Conservation (phyloP, 495 filamentous ascomycete species). For the Penicillium cataractarum region DNA sequence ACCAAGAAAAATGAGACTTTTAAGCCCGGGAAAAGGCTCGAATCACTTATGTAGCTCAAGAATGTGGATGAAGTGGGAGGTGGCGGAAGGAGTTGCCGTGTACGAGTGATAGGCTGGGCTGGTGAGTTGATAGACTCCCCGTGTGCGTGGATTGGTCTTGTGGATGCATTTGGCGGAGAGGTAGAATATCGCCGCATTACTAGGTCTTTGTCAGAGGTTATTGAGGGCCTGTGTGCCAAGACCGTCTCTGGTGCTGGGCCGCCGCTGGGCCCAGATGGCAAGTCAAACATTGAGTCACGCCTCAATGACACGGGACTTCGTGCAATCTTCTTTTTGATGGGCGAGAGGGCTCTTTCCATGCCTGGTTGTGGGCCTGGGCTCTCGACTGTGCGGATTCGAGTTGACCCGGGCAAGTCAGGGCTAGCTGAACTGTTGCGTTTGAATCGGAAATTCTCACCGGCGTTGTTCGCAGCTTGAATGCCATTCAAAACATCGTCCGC, state of each 20-base stretch:
- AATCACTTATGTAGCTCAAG: slow-evolving; percentile 28
- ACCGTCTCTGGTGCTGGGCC: slow-evolving; percentile 21
- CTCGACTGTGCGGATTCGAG: slow-evolving; percentile 61
- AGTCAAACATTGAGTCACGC: slow-evolving; percentile 39
- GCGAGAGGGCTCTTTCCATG: slow-evolving; percentile 36
- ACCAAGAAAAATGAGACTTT: slow-evolving; percentile 54
- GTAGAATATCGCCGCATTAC: slow-evolving; percentile 41
- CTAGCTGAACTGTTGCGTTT: slow-evolving; percentile 48
- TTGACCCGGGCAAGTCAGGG: slow-evolving; percentile 57
- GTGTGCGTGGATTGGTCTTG: slow-evolving; percentile 6
- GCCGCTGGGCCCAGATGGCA: slow-evolving; percentile 26
- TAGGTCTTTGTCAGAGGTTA: slow-evolving; percentile 41
- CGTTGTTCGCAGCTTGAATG: slow-evolving; percentile 70
- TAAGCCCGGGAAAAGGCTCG: slow-evolving; percentile 31
- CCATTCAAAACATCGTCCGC: slow-evolving; percentile 85
- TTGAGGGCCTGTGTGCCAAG: slow-evolving; percentile 25
- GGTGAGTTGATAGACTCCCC: slow-evolving; percentile 33
- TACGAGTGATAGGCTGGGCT: slow-evolving; percentile 30
- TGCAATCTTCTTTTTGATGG: slow-evolving; percentile 31
- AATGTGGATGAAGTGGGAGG: slow-evolving; percentile 37
- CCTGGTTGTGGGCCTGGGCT: slow-evolving; percentile 33
- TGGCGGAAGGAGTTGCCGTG: slow-evolving; percentile 58
- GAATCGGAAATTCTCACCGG: slow-evolving; percentile 58
- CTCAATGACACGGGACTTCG: slow-evolving; percentile 31
- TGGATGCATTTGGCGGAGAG: slow-evolving; percentile 31